Evolutionary conservation across 495 filamentous ascomycete species (phyloP).

Genomic region (Xylaria venustula): DNA sequence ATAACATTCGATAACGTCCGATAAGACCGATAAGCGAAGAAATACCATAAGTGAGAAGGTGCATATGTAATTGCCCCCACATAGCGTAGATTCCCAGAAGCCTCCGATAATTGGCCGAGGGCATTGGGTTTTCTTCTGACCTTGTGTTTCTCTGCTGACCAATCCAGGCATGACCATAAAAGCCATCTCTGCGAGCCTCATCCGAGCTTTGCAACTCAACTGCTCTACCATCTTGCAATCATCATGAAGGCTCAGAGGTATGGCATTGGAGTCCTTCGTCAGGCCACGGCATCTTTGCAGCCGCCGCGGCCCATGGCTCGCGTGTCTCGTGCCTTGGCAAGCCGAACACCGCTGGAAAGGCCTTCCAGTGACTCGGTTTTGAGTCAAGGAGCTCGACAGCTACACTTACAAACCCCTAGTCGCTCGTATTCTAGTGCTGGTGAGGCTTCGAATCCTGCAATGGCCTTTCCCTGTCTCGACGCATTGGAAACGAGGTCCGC

Average conservation of each 20-base stretch:
- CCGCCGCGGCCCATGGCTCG: background rate
- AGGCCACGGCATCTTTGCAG: slow-evolving; percentile 18
- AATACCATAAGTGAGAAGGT: background rate
- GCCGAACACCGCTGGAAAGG: background rate
- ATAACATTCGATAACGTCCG: background rate
- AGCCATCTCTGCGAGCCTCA: slow-evolving; percentile 8
- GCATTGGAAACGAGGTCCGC: slow-evolving; percentile 82
- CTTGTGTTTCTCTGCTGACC: slow-evolving; percentile 9
- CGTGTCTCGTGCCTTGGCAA: background rate
- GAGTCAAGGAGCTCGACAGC: slow-evolving; percentile 17
- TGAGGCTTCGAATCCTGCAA: slow-evolving; percentile 76
- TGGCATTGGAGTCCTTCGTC: slow-evolving; percentile 18
- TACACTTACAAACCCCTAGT: slow-evolving; percentile 33
- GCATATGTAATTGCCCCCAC: background rate
- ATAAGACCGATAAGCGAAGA: background rate
- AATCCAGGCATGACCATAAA: slow-evolving; percentile 5
- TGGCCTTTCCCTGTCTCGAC: slow-evolving; percentile 95
- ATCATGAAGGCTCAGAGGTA: slow-evolving; percentile 16
- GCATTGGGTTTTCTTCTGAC: too few species aligned
- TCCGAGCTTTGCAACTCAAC: background rate
- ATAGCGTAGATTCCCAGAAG: too few species aligned
- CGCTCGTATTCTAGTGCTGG: slow-evolving; percentile 24
- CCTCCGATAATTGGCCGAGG: too few species aligned
- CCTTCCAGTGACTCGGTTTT: background rate
- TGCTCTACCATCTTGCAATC: background rate